These are phyloP conservation scores for Termitomyces sp. DNA, from an alignment of 768 basidiomycete genomes.

Conservation along the genomic window DNA sequence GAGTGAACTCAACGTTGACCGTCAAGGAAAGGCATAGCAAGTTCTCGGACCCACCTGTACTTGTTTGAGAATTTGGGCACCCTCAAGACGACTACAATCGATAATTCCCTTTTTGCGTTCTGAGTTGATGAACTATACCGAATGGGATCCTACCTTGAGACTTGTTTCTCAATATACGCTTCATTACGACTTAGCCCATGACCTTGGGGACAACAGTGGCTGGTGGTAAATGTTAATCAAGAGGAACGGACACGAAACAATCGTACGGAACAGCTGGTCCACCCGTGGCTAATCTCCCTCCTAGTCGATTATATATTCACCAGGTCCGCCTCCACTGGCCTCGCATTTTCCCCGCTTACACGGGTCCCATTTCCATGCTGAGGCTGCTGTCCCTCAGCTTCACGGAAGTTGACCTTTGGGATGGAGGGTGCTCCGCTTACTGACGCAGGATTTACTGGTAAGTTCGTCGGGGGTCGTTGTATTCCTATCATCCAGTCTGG, in stretches of 20 bases:
- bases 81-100: no score
- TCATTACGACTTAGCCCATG: not conserved
- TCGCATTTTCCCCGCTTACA: not conserved
- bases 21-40: no score
- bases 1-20: no score
- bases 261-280: not conserved
- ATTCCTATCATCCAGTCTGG: conserved; percentile 11
- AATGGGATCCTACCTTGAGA: no score
- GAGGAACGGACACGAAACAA: not conserved
- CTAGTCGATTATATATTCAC: not conserved
- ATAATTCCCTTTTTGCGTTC: no score
- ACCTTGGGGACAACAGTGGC: not conserved
- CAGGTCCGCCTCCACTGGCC: not conserved
- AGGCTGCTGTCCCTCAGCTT: not conserved
- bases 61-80: no score
- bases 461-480: not conserved
- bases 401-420: not conserved
- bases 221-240: not conserved
- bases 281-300: no score
- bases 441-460: not conserved
- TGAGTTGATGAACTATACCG: not conserved
- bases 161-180: not conserved
- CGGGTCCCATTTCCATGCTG: not conserved
- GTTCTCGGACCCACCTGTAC: no score
- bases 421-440: no score